A percentile compares a stretch with the other conserved stretches of the same genome.
Evolutionary conservation across 140 eudicot species (phyloP).

Genomic region (Senecio squalidus): DNA sequence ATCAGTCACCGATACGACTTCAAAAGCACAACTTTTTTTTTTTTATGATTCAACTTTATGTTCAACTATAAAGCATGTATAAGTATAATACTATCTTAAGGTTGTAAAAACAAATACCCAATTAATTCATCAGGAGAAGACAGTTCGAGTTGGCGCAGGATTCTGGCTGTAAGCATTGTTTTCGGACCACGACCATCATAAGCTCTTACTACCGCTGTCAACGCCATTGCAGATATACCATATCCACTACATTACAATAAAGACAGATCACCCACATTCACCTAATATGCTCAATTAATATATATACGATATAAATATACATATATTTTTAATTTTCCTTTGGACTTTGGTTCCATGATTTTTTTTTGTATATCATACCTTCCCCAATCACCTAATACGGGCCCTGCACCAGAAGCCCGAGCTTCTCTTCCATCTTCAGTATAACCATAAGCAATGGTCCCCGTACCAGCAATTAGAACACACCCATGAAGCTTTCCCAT

Average conservation of each 20-base stretch:
- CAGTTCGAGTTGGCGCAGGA: slow-evolving; percentile 58
- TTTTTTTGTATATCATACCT: slow-evolving; percentile 71
- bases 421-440: slow-evolving; percentile 92
- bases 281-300: slow-evolving; percentile 9
- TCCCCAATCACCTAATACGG: slow-evolving; percentile 98
- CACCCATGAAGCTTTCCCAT: slow-evolving; percentile 99
- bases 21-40: neutral
- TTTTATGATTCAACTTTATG: too few species aligned
- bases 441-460: slow-evolving; percentile 89
- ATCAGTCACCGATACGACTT: neutral
- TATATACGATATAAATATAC: neutral
- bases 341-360: too few species aligned
- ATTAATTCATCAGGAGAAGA: slow-evolving; percentile 87
- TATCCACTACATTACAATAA: slow-evolving; percentile 63
- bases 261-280: slow-evolving; percentile 6
- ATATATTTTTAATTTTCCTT: too few species aligned
- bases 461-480: slow-evolving; percentile 93
- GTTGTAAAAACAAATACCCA: slow-evolving; percentile 41
- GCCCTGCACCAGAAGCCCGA: slow-evolving; percentile 98
- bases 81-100: too few species aligned
- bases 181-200: slow-evolving; percentile 95
- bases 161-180: slow-evolving; percentile 57
- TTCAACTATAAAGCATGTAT: too few species aligned
- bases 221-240: slow-evolving; percentile 91
- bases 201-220: slow-evolving; percentile 88